Conservation (phyloP, 1,284 basidiomycete species). For the Ceratobasidium sp. region DNA sequence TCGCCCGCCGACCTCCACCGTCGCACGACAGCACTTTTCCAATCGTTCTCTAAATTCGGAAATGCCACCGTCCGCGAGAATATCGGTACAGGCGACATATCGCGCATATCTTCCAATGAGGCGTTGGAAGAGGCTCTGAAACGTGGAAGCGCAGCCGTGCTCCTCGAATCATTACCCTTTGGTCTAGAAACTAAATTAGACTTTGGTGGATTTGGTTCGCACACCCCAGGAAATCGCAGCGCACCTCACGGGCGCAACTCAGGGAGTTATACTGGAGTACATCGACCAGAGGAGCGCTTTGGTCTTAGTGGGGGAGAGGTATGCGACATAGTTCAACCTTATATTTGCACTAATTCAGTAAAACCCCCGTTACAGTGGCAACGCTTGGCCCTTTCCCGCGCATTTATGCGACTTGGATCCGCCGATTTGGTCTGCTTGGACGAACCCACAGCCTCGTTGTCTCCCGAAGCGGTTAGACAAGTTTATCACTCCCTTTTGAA, state of each 20-base stretch:
- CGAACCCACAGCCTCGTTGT: slow-evolving; percentile 63
- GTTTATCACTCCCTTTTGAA: slow-evolving; percentile 35
- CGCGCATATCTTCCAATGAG: slow-evolving; percentile 46
- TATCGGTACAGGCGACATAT: slow-evolving; percentile 73
- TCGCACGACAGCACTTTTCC: slow-evolving; percentile 77
- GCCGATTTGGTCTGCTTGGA: slow-evolving; percentile 80
- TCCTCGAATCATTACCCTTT: slow-evolving; percentile 66
- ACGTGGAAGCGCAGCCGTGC: slow-evolving; percentile 66
- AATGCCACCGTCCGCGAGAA: slow-evolving; percentile 74
- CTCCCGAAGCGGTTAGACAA: slow-evolving; percentile 63
- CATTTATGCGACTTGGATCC: slow-evolving; percentile 79
- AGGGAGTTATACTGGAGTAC: slow-evolving; percentile 12
- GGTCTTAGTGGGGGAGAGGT: slow-evolving; percentile 36
- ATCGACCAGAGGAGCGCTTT: slow-evolving; percentile 21
- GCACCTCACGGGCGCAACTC: slow-evolving; percentile 13
- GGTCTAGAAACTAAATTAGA: slow-evolving; percentile 72
- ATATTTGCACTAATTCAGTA: slow-evolving; percentile 35
- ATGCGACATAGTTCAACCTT: neutral
- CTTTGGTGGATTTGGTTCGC: slow-evolving; percentile 58
- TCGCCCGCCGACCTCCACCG: slow-evolving; percentile 70
- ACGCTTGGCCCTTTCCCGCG: slow-evolving; percentile 77
- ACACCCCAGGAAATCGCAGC: slow-evolving; percentile 18
- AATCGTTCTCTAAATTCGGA: slow-evolving; percentile 74
- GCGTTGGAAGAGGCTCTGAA: slow-evolving; percentile 66
- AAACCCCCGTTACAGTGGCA: slow-evolving; percentile 71